Evolutionary conservation across 1,284 basidiomycete genomes (phyloP), one percentile per base, ranked within the genome.

Genomic region (Coniferiporia weirii): DNA sequence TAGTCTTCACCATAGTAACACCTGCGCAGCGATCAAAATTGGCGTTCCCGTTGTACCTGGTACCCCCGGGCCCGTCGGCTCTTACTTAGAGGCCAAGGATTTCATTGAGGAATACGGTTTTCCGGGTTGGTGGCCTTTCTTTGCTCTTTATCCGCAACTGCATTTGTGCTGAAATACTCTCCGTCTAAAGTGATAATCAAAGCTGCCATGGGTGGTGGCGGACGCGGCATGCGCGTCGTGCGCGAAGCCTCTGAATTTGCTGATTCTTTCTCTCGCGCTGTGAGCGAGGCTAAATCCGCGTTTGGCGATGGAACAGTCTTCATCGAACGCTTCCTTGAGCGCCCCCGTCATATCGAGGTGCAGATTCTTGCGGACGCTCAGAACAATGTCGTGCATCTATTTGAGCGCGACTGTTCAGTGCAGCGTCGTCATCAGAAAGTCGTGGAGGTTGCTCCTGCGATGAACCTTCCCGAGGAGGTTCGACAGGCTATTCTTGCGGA

Each of bases 291-390:
- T 65, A 96, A 89, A 75, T 84, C 92, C 52, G 95, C 97, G 35
- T 99, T 99, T 70, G 96, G 96, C 60, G 94, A 99, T 69, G 96
- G 95, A 51, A 98, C 95, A 32, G 96, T 98, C 66, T 98, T 98
- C 77, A 97, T 98, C 69, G 96, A 98, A 72, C 91, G 94, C 63
- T 98, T 97, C 85, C 83, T 98, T 56, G 94, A 98, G 75, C 88
- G 90, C 61, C 96, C 96, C 10, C 87, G 95, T 67, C 95, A 98
- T 74, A 98, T 98, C 65, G 96, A 99, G 75, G 96, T 98, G 38
- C 96, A 99, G 76, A 74, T 98, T 58, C 81, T 99, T 54, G 96
- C 94, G 36, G 96, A 99, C 71, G 84, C 81, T 3, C 74, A 87
- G 62, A 96, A 96, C 57, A 97, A 98, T 79, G 91, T 91, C 43